Percentiles rank a stretch among this genome's conserved stretches.
phyloP scores from a whole-genome alignment of 1,139 yeast species.

The Pneumocystis jirovecii region DNA sequence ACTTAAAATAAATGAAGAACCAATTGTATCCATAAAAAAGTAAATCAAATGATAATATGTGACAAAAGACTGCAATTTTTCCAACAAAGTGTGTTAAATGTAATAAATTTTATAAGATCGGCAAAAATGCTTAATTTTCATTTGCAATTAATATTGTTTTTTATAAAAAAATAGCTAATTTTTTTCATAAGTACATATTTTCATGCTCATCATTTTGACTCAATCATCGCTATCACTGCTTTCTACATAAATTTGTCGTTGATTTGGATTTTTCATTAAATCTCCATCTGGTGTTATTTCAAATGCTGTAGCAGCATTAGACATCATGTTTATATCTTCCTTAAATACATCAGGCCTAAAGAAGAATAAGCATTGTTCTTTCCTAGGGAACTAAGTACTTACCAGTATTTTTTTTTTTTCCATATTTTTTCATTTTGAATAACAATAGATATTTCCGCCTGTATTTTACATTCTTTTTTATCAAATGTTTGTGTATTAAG shows the following conservation, averaged over 20 bases:
- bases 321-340: neutral
- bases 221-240: neutral
- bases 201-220: neutral
- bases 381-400: neutral
- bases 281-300: neutral
- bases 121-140: neutral
- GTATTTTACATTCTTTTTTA: slow-evolving; percentile 18
- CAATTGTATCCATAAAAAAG: neutral
- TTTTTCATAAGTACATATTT: neutral
- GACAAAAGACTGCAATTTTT: neutral
- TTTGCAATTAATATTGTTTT: too few species aligned
- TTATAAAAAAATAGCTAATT: neutral
- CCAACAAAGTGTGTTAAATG: neutral
- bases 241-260: neutral
- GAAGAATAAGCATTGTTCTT: neutral
- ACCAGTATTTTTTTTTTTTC: slow-evolving; percentile 26
- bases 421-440: slow-evolving; percentile 25
- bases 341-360: neutral
- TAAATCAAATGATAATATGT: neutral
- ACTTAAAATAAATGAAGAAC: too few species aligned
- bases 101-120: too few species aligned
- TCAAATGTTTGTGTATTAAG: slow-evolving; percentile 18
- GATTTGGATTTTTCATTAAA: neutral
- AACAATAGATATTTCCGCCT: slow-evolving; percentile 26
- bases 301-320: neutral